These are phyloP conservation scores for Phytophthora citricola DNA, from an alignment of 352 stramenopile species.

Conservation along the genomic window DNA sequence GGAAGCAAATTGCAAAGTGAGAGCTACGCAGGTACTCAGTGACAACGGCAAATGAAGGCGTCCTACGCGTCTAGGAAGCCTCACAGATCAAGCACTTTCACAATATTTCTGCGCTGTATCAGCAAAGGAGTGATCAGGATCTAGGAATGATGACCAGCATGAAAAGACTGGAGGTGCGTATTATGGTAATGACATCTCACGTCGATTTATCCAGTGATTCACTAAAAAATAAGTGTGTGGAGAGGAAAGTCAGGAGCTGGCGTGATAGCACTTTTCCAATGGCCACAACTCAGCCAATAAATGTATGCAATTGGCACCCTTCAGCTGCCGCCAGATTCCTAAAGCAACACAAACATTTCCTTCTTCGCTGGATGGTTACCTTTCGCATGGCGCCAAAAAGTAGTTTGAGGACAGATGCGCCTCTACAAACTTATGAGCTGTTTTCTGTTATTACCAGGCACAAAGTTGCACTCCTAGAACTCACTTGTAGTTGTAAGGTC, in stretches of 20 bases:
- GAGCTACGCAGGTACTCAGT: neutral
- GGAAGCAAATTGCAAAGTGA: constrained; percentile 32
- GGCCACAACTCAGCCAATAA: neutral
- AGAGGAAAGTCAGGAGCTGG: no score
- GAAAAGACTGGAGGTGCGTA: neutral
- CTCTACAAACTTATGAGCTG: neutral
- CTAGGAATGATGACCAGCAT: neutral
- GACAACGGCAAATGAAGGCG: neutral
- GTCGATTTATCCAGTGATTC: no score
- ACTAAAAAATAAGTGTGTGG: no score
- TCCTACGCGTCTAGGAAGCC: neutral
- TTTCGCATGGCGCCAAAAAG: neutral
- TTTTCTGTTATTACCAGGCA: neutral
- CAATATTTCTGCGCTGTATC: neutral
- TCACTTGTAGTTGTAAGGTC: neutral
- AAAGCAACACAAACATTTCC: neutral
- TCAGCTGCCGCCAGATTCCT: no score
- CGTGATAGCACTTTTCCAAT: neutral
- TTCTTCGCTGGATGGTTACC: constrained; percentile 10
- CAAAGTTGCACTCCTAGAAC: neutral
- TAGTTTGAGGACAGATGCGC: neutral
- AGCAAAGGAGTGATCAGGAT: neutral
- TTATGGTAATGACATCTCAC: no score
- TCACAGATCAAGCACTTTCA: neutral
- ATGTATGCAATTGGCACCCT: no score